Base-by-base conservation (phyloP, 768 basidiomycete species). In the Boletus speciosus region DNA sequence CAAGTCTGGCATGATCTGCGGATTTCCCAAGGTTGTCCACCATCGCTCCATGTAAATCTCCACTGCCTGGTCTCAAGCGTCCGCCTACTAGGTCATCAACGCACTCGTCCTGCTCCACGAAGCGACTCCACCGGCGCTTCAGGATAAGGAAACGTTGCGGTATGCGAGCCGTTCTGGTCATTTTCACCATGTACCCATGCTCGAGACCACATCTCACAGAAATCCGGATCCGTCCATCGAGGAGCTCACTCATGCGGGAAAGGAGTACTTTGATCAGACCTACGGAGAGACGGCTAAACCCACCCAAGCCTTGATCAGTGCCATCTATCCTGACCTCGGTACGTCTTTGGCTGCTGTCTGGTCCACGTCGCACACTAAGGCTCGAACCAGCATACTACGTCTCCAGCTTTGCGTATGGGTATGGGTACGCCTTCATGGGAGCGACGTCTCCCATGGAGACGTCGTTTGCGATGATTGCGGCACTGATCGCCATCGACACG, bases 251-350 rank as follows among this genome's bases (percentile, higher is more conserved):
- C 63, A 57, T 15, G 67, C 66, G 12, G 85, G 85, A 0, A 58
- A 71, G 49, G 65, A 57, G 4, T 70, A 76, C 51, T 86, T 82
- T 64, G 56, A 71, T 23, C 65, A 71, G 5, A 73, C 81, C 15
- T 87, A 88, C 55, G 83, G 84, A 15, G 77, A 80, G 35, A 82
- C 80, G 2, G 78, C 83, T 7, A 66, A 73, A 27, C 41, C 64
- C 2, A 79, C 85, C 4, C 78, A 80, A 54, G 55, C 48, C 3
- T 56, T 85, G n/a, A 64, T 88, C 16, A 68, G 74, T 59, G 57
- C 68, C 11, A 74, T 80, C 29, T 84, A 84, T 65, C 85, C 85
- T 0, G 86, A 88, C 61, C 72, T 87, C 64, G 84, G 86, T 85
- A 58, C 55, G 76, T 49, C 49, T 16, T 9, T 9, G 12, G 8